A percentile compares a stretch with the other conserved stretches of the same genome.
Evolutionary conservation across 305 asterid species (phyloP).

Genomic region (Fraxinus baroniana): DNA sequence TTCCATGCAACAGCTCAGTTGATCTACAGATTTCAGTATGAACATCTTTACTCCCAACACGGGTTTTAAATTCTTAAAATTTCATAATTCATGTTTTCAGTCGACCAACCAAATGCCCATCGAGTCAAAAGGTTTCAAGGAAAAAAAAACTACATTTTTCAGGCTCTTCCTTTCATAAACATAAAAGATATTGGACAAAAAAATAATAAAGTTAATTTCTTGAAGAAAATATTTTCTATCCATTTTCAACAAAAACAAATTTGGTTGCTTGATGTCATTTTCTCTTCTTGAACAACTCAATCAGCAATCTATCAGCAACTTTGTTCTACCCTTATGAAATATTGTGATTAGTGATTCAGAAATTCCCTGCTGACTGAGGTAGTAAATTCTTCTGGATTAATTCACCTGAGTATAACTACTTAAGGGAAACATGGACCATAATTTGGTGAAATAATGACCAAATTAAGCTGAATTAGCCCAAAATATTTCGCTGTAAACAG

Average conservation of each 20-base stretch:
- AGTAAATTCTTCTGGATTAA: not conserved
- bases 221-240: too few relatives aligned
- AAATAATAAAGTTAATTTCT: not conserved
- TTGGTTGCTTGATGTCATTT: not conserved
- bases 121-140: not conserved
- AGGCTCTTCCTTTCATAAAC: not conserved
- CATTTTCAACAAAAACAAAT: too few relatives aligned
- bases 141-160: not conserved
- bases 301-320: not conserved
- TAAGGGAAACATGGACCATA: not conserved
- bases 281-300: not conserved
- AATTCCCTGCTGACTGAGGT: not conserved
- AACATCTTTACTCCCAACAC: constrained; percentile 10
- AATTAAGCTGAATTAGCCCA: not conserved
- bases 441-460: constrained; percentile 1
- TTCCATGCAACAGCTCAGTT: constrained; percentile 16
- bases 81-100: not conserved
- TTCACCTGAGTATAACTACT: not conserved
- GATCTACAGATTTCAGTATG: constrained; percentile 8
- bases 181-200: not conserved
- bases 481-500: not conserved
- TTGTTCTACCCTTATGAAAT: not conserved
- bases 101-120: not conserved
- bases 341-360: not conserved
- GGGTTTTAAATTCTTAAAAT: not conserved